A percentile compares a stretch with the other conserved stretches of the same genome.
Conservation (phyloP, 176 grass and related monocot species). For the Lolium perenne region DNA sequence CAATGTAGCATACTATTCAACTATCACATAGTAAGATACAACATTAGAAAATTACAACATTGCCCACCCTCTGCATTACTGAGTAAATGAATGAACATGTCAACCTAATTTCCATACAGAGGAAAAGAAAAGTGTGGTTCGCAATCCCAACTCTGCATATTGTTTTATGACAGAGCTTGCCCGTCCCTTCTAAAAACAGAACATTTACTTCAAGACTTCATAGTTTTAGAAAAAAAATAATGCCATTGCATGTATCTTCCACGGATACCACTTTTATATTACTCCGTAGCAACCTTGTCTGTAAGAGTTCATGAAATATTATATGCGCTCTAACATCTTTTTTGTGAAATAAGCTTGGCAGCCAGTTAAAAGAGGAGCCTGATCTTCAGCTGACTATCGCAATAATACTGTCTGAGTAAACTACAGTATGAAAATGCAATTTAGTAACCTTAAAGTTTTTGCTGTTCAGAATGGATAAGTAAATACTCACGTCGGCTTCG, state of each 20-base stretch:
- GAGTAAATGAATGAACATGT: background rate
- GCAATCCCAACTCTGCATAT: too few relatives aligned
- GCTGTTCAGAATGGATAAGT: background rate
- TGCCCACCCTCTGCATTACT: background rate
- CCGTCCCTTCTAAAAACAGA: background rate
- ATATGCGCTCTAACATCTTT: background rate
- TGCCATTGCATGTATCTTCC: background rate
- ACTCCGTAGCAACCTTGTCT: too few relatives aligned
- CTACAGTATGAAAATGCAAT: background rate
- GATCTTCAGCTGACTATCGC: background rate
- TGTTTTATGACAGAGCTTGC: background rate
- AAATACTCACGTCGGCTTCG: slow-evolving; percentile 34
- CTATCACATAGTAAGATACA: background rate
- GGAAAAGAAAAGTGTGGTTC: background rate
- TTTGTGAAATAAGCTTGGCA: background rate
- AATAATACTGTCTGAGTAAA: background rate
- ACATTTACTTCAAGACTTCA: background rate
- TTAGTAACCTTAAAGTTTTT: background rate
- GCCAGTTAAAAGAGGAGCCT: background rate
- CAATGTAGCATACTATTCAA: background rate
- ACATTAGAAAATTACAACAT: background rate
- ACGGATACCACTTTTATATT: too few relatives aligned
- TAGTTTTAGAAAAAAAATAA: background rate
- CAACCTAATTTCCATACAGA: background rate
- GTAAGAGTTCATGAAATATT: too few relatives aligned